Conservation (phyloP, 2,329 filamentous ascomycete species). For the Dactylellina haptotyla region DNA sequence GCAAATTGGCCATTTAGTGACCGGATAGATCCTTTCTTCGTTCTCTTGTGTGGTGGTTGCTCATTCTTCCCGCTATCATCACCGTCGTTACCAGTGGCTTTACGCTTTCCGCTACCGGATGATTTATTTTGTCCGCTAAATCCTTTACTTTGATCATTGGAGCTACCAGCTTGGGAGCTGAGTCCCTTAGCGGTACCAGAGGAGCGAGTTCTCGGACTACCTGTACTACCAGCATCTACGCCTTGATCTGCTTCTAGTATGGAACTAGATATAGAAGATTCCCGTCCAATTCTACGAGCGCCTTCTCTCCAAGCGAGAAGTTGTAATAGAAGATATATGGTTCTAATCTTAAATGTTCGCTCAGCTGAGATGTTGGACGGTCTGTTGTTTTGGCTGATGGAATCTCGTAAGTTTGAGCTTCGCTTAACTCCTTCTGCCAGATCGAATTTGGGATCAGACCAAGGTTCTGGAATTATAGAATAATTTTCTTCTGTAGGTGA, state of each 20-base stretch:
- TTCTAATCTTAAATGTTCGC: not conserved
- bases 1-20: constrained; percentile 24
- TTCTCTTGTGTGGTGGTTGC: not conserved
- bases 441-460: too few species aligned
- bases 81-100: not conserved
- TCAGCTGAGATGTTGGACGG: not conserved
- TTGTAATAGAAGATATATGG: constrained; percentile 14
- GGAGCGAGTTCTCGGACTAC: not conserved
- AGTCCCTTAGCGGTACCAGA: not conserved
- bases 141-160: too few species aligned
- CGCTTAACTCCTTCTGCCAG: too few species aligned
- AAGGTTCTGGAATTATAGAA: too few species aligned
- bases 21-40: constrained; percentile 1
- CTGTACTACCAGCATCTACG: not conserved
- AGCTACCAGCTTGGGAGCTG: too few species aligned
- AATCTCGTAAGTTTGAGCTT: not conserved
- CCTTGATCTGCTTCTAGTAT: not conserved
- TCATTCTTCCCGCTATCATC: not conserved
- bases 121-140: too few species aligned
- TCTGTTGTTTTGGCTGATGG: not conserved
- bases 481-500: too few species aligned
- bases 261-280: constrained; percentile 13
- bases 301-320: constrained; percentile 25
- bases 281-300: not conserved
- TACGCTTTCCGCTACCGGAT: not conserved